A percentile compares a stretch with the other conserved stretches of the same genome.
These are phyloP conservation scores for Claviceps paspali DNA, from an alignment of 2,329 filamentous ascomycete genomes.

Conservation along the genomic window DNA sequence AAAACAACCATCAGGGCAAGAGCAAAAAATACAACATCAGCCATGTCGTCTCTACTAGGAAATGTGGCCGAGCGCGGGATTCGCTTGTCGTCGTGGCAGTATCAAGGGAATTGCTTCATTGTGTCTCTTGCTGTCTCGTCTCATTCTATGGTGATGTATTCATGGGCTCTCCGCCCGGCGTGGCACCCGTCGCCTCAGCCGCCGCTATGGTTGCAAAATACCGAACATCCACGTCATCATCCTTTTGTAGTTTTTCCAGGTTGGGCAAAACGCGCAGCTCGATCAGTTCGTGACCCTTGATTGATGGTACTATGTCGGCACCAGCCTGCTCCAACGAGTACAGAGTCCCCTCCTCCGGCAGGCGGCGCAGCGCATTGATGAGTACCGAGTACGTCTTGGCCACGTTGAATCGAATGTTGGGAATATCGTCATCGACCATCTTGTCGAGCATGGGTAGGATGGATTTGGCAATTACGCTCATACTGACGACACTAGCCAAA, in stretches of 20 bases:
- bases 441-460: conserved; percentile 94
- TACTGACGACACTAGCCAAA: conserved; percentile 77
- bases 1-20: not conserved
- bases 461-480: conserved; percentile 82
- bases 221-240: conserved; percentile 94
- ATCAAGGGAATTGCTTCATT: conserved; percentile 40
- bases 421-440: conserved; percentile 85
- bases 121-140: conserved; percentile 14
- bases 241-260: conserved; percentile 88
- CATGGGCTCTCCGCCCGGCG: conserved; percentile 41
- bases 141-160: conserved; percentile 48
- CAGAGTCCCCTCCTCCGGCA: conserved; percentile 79
- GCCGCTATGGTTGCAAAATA: conserved; percentile 92
- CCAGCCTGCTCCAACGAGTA: conserved; percentile 72
- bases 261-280: conserved; percentile 77
- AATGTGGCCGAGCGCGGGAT: not conserved
- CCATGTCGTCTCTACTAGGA: not conserved
- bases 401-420: conserved; percentile 98
- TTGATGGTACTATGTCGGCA: conserved; percentile 44
- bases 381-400: conserved; percentile 91
- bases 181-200: conserved; percentile 34
- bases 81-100: conserved; percentile 3
- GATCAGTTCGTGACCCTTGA: conserved; percentile 64
- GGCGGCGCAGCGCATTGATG: conserved; percentile 77
- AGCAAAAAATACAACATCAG: not conserved